Evolutionary conservation across 768 basidiomycete species (phyloP).

Genomic region (Hebeloma cylindrosporum): DNA sequence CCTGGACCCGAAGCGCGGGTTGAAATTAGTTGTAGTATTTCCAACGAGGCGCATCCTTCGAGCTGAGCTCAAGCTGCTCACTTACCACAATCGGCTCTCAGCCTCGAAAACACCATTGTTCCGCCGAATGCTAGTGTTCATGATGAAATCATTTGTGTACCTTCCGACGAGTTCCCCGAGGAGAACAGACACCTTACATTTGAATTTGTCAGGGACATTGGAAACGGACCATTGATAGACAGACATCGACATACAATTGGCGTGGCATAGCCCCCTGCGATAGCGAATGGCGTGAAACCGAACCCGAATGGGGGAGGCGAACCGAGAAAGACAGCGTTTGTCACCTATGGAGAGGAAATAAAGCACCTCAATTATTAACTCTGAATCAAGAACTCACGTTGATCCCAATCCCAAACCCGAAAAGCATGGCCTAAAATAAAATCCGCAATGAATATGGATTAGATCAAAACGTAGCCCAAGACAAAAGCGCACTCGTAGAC

Average conservation of each 20-base stretch:
- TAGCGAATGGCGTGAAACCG: conserved; percentile 48
- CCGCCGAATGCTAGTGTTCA: conserved; percentile 42
- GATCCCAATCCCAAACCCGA: conserved; percentile 66
- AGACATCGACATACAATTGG: conserved; percentile 44
- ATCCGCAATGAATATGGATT: background rate
- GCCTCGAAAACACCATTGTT: conserved; percentile 62
- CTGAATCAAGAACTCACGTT: conserved; percentile 38
- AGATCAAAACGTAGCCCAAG: background rate
- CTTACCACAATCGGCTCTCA: conserved; percentile 60
- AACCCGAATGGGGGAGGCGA: conserved; percentile 54
- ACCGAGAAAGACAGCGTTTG: conserved; percentile 65
- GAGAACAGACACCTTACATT: conserved; percentile 54
- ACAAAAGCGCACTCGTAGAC: too few species aligned
- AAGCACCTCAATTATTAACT: background rate
- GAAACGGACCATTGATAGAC: background rate
- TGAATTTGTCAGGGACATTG: conserved; percentile 3
- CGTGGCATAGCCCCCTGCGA: conserved; percentile 54
- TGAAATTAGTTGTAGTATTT: background rate
- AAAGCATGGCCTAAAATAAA: conserved; percentile 45
- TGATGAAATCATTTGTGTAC: conserved; percentile 54
- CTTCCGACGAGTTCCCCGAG: conserved; percentile 54
- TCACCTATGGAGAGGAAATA: conserved; percentile 42
- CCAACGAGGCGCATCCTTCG: too few species aligned
- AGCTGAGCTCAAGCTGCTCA: too few species aligned
- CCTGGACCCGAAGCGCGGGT: conserved; percentile 31